phyloP scores from a whole-genome alignment of 768 basidiomycete genomes.

The Cytidiella melzeri region DNA sequence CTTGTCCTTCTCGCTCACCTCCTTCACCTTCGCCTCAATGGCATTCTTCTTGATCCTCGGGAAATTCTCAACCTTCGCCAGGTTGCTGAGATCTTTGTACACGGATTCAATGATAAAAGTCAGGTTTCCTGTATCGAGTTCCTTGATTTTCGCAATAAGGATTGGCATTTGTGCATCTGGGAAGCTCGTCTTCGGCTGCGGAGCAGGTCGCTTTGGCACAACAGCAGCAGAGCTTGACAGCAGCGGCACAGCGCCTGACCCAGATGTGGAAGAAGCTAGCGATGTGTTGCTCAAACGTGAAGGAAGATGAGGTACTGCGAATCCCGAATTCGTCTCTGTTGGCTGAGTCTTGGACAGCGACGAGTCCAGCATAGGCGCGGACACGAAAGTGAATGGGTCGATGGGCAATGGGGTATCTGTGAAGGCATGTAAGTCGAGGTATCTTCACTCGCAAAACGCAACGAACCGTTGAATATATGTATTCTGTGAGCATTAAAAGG shows the following conservation, averaged over 20 bases:
- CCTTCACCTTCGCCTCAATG: slow-evolving; percentile 74
- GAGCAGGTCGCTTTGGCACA: slow-evolving; percentile 21
- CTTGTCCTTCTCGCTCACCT: slow-evolving; percentile 71
- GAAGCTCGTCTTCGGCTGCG: slow-evolving; percentile 50
- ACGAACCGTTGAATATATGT: slow-evolving; percentile 78
- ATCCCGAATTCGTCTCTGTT: slow-evolving; percentile 25
- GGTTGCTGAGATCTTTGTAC: slow-evolving; percentile 53
- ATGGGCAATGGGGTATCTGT: slow-evolving; percentile 68
- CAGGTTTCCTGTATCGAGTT: slow-evolving; percentile 55
- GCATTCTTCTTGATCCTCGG: slow-evolving; percentile 79
- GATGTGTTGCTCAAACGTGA: slow-evolving; percentile 5
- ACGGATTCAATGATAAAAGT: slow-evolving; percentile 67
- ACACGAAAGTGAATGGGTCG: slow-evolving; percentile 73
- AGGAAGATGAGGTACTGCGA: slow-evolving; percentile 37
- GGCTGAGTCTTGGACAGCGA: slow-evolving; percentile 19
- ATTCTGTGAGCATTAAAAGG: slow-evolving; percentile 72
- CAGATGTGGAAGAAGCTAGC: slow-evolving; percentile 2
- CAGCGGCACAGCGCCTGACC: background rate
- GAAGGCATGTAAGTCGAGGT: slow-evolving; percentile 2
- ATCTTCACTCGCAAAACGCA: too few relatives aligned
- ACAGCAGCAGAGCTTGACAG: slow-evolving; percentile 14
- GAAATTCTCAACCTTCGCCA: slow-evolving; percentile 24
- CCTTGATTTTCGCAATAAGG: slow-evolving; percentile 57
- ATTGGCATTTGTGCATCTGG: slow-evolving; percentile 58
- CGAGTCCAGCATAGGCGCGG: slow-evolving; percentile 37